A percentile compares a stretch with the other conserved stretches of the same genome.
Evolutionary conservation across 805 yeast genomes (phyloP).

Genomic region (Nakazawaea holstii): DNA sequence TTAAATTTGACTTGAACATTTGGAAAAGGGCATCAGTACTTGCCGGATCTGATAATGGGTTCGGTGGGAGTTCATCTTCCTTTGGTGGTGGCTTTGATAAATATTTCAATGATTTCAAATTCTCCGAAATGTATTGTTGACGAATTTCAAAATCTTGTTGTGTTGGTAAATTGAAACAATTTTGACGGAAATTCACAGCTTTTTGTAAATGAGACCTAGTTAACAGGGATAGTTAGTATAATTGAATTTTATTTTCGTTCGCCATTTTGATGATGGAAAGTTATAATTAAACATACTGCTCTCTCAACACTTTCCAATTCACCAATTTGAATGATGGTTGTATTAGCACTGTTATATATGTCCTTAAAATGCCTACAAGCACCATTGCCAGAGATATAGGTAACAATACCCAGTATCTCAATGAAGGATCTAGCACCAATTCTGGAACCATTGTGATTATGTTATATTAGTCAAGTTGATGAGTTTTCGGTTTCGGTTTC

Average conservation of each 20-base stretch:
- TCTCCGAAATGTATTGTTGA: conserved; percentile 39
- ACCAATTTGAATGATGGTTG: conserved; percentile 53
- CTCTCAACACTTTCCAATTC: conserved; percentile 46
- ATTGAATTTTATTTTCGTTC: conserved; percentile 11
- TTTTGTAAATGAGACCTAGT: conserved; percentile 50
- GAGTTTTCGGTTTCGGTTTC: background rate
- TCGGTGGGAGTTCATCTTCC: conserved; percentile 34
- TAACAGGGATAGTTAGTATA: background rate
- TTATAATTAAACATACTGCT: conserved; percentile 29
- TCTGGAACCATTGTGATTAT: conserved; percentile 36
- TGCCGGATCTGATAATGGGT: conserved; percentile 68
- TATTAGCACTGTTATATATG: conserved; percentile 57
- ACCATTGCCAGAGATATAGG: conserved; percentile 92
- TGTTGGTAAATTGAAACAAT: conserved; percentile 44
- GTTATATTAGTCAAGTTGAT: background rate
- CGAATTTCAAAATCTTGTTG: conserved; percentile 48
- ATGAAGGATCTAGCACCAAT: conserved; percentile 68
- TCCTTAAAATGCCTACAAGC: conserved; percentile 73
- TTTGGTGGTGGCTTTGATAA: conserved; percentile 40
- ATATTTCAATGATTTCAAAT: conserved; percentile 48
- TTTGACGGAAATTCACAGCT: conserved; percentile 51
- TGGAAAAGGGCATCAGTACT: conserved; percentile 68
- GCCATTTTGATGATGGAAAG: background rate
- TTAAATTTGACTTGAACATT: conserved; percentile 76
- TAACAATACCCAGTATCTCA: conserved; percentile 83